Evolutionary conservation across 2,329 filamentous ascomycete species (phyloP).

Genomic region (Hypoxylon sp.): DNA sequence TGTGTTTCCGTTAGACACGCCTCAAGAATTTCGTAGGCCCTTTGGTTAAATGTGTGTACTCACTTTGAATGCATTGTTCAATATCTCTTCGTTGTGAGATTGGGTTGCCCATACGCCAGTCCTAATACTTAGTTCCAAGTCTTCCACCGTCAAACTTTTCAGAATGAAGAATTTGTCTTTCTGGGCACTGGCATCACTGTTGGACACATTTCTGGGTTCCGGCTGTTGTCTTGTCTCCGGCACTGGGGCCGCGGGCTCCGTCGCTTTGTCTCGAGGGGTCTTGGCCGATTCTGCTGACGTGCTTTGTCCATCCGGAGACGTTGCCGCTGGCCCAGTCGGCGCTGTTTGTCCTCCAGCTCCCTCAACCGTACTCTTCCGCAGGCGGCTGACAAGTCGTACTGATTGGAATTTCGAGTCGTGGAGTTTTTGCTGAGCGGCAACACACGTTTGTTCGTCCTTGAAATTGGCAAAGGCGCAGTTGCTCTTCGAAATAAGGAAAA

Average conservation of each 20-base stretch:
- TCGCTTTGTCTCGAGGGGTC: constrained; percentile 19
- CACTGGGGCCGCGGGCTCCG: constrained; percentile 20
- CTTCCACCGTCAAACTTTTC: constrained; percentile 90
- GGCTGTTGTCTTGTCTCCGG: constrained; percentile 27
- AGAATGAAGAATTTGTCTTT: constrained; percentile 88
- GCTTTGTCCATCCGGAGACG: constrained; percentile 41
- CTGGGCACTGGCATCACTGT: constrained; percentile 39
- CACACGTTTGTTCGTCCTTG: constrained; percentile 78
- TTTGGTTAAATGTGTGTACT: constrained; percentile 21
- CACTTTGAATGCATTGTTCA: constrained; percentile 87
- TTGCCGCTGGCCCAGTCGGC: constrained; percentile 62
- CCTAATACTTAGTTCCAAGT: constrained; percentile 85
- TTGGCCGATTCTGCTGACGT: constrained; percentile 29
- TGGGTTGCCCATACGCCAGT: constrained; percentile 95
- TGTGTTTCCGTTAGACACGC: constrained; percentile 15
- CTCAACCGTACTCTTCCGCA: constrained; percentile 65
- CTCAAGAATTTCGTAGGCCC: not conserved
- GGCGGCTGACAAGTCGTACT: constrained; percentile 82
- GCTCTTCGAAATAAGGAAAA: constrained; percentile 95
- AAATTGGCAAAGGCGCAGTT: constrained; percentile 98
- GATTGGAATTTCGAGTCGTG: constrained; percentile 92
- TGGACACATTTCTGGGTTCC: constrained; percentile 25
- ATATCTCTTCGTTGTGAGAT: constrained; percentile 83
- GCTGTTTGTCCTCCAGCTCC: constrained; percentile 56
- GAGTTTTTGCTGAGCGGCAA: constrained; percentile 79